phyloP scores from a whole-genome alignment of 2,329 filamentous ascomycete species.

The Huntiella moniliformis region DNA sequence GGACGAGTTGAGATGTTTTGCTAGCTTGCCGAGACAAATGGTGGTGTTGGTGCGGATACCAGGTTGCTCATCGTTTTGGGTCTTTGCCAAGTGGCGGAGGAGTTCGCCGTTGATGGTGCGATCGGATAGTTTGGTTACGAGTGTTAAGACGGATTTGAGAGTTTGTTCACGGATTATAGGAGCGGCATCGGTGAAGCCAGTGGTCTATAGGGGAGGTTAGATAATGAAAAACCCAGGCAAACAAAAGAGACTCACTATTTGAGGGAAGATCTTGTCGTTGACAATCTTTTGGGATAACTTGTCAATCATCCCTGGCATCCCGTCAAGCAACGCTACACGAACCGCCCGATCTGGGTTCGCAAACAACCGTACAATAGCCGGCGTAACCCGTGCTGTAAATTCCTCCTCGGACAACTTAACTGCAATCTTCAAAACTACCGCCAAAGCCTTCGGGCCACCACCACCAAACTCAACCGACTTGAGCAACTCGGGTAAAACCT shows the following conservation, averaged over 20 bases:
- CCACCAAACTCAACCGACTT: slow-evolving; percentile 98
- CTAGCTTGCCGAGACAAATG: slow-evolving; percentile 91
- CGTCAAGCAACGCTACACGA: slow-evolving; percentile 77
- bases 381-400: slow-evolving; percentile 67
- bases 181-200: slow-evolving; percentile 80
- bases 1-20: slow-evolving; percentile 62
- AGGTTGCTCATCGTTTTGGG: slow-evolving; percentile 91
- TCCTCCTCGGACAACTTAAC: slow-evolving; percentile 76
- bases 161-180: slow-evolving; percentile 91
- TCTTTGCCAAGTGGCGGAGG: slow-evolving; percentile 77
- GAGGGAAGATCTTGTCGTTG: slow-evolving; percentile 92
- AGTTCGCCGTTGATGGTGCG: slow-evolving; percentile 86
- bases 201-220: slow-evolving; percentile 35
- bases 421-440: slow-evolving; percentile 77
- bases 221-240: background rate
- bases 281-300: slow-evolving; percentile 72
- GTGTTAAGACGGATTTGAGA: slow-evolving; percentile 74
- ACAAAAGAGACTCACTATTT: slow-evolving; percentile 42
- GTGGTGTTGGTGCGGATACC: slow-evolving; percentile 97
- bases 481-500: slow-evolving; percentile 83
- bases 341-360: slow-evolving; percentile 81
- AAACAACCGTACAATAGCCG: slow-evolving; percentile 74
- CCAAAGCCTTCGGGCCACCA: slow-evolving; percentile 78
- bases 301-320: slow-evolving; percentile 78
- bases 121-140: slow-evolving; percentile 80